Evolutionary conservation across 1,284 basidiomycete genomes (phyloP).

Genomic region (Fomitopsis pinicola): DNA sequence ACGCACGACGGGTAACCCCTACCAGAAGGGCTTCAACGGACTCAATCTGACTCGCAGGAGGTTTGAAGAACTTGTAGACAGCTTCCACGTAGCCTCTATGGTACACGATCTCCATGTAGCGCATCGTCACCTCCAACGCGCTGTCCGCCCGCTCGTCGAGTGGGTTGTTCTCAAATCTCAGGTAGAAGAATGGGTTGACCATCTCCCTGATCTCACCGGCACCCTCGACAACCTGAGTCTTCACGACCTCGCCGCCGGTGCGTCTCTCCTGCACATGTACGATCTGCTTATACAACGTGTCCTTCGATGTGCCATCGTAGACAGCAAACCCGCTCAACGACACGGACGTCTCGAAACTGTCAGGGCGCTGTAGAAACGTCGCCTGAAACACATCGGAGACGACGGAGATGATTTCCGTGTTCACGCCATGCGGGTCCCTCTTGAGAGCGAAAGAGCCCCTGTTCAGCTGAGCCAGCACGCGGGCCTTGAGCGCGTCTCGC

Average conservation of each 20-base stretch:
- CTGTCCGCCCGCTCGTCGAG: slow-evolving; percentile 92
- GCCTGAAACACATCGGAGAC: slow-evolving; percentile 90
- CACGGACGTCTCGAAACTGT: slow-evolving; percentile 80
- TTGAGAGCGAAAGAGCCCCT: slow-evolving; percentile 86
- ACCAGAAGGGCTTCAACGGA: slow-evolving; percentile 89
- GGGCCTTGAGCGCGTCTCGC: slow-evolving; percentile 79
- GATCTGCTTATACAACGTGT: slow-evolving; percentile 88
- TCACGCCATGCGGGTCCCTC: slow-evolving; percentile 58
- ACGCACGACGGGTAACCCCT: slow-evolving; percentile 21
- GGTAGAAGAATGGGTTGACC: slow-evolving; percentile 85
- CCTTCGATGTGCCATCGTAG: slow-evolving; percentile 85
- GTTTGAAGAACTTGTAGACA: slow-evolving; percentile 90
- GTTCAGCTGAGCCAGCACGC: slow-evolving; percentile 76
- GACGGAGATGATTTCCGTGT: slow-evolving; percentile 79
- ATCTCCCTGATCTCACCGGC: slow-evolving; percentile 24
- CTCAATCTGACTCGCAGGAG: slow-evolving; percentile 92
- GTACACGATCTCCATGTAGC: slow-evolving; percentile 98
- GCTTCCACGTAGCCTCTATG: slow-evolving; percentile 94
- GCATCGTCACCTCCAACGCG: slow-evolving; percentile 86
- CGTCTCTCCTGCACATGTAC: slow-evolving; percentile 81
- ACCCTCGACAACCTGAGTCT: slow-evolving; percentile 26
- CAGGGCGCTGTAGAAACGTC: slow-evolving; percentile 80
- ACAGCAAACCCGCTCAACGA: slow-evolving; percentile 89
- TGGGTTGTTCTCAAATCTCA: slow-evolving; percentile 93
- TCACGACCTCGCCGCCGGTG: slow-evolving; percentile 18